Conservation (phyloP, 192 early-diverging fungal species). For the Backusella liffmaniae region DNA sequence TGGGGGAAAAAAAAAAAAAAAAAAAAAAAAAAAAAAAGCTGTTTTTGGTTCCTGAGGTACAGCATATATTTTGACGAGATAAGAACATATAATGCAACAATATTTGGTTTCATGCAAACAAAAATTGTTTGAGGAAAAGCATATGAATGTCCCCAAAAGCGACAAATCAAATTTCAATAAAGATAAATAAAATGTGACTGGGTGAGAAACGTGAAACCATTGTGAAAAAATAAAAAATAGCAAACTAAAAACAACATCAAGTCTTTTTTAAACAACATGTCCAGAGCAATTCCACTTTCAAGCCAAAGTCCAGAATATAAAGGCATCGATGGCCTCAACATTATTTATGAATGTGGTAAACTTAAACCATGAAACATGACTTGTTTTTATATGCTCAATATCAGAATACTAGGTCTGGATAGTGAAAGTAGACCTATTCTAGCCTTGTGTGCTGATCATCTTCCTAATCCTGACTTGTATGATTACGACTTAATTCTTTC, state of each 20-base stretch:
- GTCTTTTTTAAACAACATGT: conserved; percentile 1
- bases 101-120: neutral
- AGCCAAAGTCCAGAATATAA: conserved; percentile 46
- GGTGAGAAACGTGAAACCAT: neutral
- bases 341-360: conserved; percentile 40
- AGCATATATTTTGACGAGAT: too few species aligned
- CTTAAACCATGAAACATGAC: neutral
- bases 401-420: conserved; percentile 67
- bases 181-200: neutral
- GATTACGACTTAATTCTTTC: conserved; percentile 84
- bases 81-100: too few species aligned
- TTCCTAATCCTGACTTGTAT: conserved; percentile 81
- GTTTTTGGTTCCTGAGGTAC: too few species aligned
- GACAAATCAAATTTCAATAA: neutral
- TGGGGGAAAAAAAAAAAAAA: too few species aligned
- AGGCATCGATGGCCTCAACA: conserved; percentile 33
- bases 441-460: conserved; percentile 77
- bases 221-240: neutral
- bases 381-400: neutral
- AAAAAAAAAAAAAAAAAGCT: too few species aligned
- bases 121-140: neutral
- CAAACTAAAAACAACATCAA: neutral
- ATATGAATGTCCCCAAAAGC: neutral
- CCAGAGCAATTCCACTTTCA: conserved; percentile 34
- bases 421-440: conserved; percentile 80